These are phyloP conservation scores for Penicillium longicatenatum DNA, from an alignment of 495 filamentous ascomycete genomes.

Conservation along the genomic window DNA sequence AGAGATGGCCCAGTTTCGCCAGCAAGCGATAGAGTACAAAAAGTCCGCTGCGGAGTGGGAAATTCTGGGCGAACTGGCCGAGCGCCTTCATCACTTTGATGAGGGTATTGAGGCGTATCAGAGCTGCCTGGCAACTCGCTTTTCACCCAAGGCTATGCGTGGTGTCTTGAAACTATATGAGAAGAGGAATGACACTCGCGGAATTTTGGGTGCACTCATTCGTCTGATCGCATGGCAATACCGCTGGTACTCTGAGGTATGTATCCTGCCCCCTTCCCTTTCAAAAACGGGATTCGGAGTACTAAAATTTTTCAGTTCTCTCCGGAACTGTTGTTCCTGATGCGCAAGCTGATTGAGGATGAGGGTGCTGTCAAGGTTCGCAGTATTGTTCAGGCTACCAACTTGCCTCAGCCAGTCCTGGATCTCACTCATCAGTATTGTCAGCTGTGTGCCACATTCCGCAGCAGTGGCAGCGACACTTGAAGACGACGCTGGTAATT, in stretches of 20 bases:
- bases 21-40: conserved; percentile 88
- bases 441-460: conserved; percentile 87
- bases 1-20: conserved; percentile 89
- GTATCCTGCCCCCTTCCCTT: conserved; percentile 12
- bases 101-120: conserved; percentile 93
- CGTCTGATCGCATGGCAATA: conserved; percentile 96
- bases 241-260: conserved; percentile 93
- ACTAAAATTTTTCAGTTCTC: conserved; percentile 66
- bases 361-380: conserved; percentile 97
- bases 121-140: conserved; percentile 76
- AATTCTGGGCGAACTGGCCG: conserved; percentile 90
- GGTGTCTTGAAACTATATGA: conserved; percentile 81
- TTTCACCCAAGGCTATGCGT: conserved; percentile 86
- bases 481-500: conserved; percentile 36
- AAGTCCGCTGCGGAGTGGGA: conserved; percentile 98
- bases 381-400: conserved; percentile 95
- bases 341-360: conserved; percentile 92
- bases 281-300: background rate
- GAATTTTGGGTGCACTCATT: conserved; percentile 78
- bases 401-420: conserved; percentile 85
- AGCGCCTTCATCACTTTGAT: conserved; percentile 84
- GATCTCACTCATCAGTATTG: conserved; percentile 97
- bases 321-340: conserved; percentile 78
- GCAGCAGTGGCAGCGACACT: conserved; percentile 91
- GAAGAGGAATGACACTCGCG: conserved; percentile 68